phyloP scores from a whole-genome alignment of 768 basidiomycete genomes.

The Trametes cubensis region DNA sequence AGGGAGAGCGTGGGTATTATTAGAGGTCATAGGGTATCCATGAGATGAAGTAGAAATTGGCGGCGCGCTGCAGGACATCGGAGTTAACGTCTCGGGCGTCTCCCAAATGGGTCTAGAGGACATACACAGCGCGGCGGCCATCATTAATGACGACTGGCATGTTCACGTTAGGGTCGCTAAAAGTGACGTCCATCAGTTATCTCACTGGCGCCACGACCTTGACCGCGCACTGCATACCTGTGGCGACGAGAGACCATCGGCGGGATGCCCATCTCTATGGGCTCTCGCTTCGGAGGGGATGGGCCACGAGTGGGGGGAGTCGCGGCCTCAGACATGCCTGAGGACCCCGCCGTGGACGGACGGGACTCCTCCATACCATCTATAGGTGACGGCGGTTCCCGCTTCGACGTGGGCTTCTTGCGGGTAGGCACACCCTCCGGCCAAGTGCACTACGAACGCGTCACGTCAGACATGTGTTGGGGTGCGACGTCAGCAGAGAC shows the following conservation, averaged over 20 bases:
- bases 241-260: slow-evolving; percentile 44
- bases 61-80: slow-evolving; percentile 12
- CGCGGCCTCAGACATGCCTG: slow-evolving; percentile 69
- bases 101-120: not conserved
- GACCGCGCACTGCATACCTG: slow-evolving; percentile 34
- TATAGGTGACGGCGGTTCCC: slow-evolving; percentile 47
- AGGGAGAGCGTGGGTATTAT: slow-evolving; percentile 44
- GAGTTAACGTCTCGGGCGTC: slow-evolving; percentile 8
- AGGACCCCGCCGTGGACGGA: slow-evolving; percentile 77
- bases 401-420: slow-evolving; percentile 62
- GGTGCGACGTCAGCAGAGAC: not conserved
- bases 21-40: slow-evolving; percentile 50
- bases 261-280: slow-evolving; percentile 42
- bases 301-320: slow-evolving; percentile 71
- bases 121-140: slow-evolving; percentile 21
- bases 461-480: slow-evolving; percentile 1
- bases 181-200: slow-evolving; percentile 13
- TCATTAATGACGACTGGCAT: slow-evolving; percentile 26
- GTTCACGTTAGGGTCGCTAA: slow-evolving; percentile 31
- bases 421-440: slow-evolving; percentile 76
- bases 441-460: slow-evolving; percentile 65
- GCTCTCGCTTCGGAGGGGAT: slow-evolving; percentile 55
- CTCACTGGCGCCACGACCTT: not conserved
- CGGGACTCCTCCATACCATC: slow-evolving; percentile 56
- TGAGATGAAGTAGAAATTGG: slow-evolving; percentile 43